Percentiles rank a stretch among this genome's conserved stretches.
phyloP scores from a whole-genome alignment of 139 green algal species.

The Ostreobium quekettii region DNA sequence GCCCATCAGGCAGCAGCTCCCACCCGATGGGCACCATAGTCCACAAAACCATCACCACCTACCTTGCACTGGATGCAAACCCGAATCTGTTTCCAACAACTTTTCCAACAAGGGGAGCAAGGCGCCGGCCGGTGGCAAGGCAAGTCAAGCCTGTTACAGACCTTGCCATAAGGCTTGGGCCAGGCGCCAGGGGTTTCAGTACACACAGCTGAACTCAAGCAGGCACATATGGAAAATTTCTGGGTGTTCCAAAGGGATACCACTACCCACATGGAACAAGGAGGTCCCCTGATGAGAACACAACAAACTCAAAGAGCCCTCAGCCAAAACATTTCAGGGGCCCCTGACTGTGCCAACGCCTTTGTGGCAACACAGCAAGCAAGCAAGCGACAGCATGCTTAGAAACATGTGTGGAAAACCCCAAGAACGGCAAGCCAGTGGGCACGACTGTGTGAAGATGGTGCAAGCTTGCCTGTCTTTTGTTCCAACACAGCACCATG shows the following conservation, averaged over 20 bases:
- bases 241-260: no score
- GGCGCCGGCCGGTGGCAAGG: no score
- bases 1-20: background rate
- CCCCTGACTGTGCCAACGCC: background rate
- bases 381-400: background rate
- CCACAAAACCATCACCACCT: background rate
- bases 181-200: no score
- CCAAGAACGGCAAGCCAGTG: background rate
- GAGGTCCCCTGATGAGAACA: no score
- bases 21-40: background rate
- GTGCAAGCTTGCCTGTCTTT: background rate
- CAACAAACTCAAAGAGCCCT: background rate
- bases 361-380: background rate
- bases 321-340: background rate
- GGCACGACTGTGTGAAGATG: background rate
- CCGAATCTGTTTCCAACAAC: background rate
- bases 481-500: background rate
- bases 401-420: background rate
- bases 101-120: no score
- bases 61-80: background rate
- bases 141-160: no score
- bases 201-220: no score
- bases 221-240: no score
- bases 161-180: no score
- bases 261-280: no score